Conservation (phyloP, 805 yeast genomes). For the Kockiozyma suomiensis region DNA sequence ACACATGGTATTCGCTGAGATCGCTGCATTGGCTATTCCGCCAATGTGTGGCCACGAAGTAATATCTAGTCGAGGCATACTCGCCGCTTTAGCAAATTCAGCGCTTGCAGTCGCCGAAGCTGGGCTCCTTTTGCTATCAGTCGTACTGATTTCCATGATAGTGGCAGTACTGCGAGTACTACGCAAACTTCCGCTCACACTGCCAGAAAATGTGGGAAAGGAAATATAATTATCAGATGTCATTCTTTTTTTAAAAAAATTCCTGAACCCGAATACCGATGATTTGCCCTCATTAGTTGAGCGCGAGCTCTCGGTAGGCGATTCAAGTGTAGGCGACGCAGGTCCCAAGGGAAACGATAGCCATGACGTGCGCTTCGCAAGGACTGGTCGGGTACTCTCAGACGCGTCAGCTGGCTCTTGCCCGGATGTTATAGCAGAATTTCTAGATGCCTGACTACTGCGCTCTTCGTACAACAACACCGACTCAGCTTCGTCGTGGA, state of each 20-base stretch:
- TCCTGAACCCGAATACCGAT: not conserved
- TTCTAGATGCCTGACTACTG: not conserved
- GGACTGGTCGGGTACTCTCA: not conserved
- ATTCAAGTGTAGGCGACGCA: not conserved
- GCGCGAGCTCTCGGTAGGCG: not conserved
- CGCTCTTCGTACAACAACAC: not conserved
- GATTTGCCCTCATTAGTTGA: not conserved
- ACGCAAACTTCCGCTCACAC: not conserved
- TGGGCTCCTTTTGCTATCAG: not conserved
- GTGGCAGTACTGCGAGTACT: not conserved
- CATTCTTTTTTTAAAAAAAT: slow-evolving; percentile 3
- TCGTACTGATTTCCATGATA: not conserved
- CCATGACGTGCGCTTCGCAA: slow-evolving; percentile 23
- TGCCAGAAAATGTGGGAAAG: slow-evolving; percentile 19
- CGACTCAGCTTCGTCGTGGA: not conserved
- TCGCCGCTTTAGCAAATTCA: not conserved
- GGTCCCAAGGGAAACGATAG: slow-evolving; percentile 1
- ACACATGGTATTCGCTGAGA: slow-evolving; percentile 6
- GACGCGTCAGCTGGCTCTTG: not conserved
- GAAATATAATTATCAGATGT: slow-evolving; percentile 25
- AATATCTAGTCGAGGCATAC: not conserved
- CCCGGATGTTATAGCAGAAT: not conserved
- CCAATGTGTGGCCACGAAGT: slow-evolving; percentile 8
- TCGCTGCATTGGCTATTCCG: not conserved
- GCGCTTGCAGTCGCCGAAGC: not conserved